Evolutionary conservation across 2,329 filamentous ascomycete species (phyloP), one percentile per base, ranked within the genome.

Genomic region (Hirsutella thompsonii): DNA sequence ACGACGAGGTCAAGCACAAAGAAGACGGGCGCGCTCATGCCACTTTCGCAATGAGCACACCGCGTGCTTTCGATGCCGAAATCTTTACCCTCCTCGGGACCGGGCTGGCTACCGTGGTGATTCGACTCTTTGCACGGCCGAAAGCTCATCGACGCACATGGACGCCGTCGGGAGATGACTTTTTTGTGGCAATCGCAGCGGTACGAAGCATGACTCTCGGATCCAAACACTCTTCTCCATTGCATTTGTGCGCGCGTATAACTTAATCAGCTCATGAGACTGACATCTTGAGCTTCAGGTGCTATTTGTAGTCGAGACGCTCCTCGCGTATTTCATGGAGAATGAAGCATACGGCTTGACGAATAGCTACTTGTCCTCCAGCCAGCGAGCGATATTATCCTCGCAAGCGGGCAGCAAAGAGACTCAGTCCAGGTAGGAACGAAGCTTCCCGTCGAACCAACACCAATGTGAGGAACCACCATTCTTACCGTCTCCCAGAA

Each of bases 401-500:
- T 11, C 8, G 4, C 23, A 34, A 16, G 9, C 32, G 14, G 32
- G 32, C n/a, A 18, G 32, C 11, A 34, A 16, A 34, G 32, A 34
- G 32, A 4, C 14, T 18, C 5, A 18, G n/a, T 18, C 14, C 8
- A 34, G 32, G 32, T 34, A 34, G 5, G 14, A 16, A 8, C n/a
- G 5, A 16, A 18, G 8, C 9, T 16, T 4, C 4, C 14, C 9
- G 5, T 18, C 23, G 23, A 6, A 6, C n/a, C 23, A 26, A 6
- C 5, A 13, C n/a, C n/a, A n/a, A n/a, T n/a, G n/a, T n/a, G n/a
- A n/a, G n/a, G n/a, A n/a, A n/a, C n/a, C n/a, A n/a, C n/a, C n/a
- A n/a, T n/a, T 38, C 10, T 30, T 42, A 30, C 41, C 35, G 10
- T n/a, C 16, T 10, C 29, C 4, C 33, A 47, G 45, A 30, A 36